Evolutionary conservation across 2,329 filamentous ascomycete genomes (phyloP), one percentile per base, ranked within the genome.

Genomic region (Fusarium globosum): DNA sequence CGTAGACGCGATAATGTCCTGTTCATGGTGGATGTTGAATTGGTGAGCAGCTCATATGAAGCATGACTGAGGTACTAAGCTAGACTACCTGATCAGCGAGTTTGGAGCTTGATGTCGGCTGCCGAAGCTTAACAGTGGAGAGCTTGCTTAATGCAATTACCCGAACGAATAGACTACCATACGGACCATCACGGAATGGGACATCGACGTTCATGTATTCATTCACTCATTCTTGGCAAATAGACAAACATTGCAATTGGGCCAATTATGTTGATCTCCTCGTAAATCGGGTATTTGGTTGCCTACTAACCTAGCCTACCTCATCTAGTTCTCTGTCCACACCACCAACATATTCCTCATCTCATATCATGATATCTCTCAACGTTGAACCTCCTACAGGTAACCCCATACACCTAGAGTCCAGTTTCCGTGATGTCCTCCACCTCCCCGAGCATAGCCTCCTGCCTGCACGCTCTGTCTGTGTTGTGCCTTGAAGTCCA

Each of bases 391-490:
- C 20, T 53, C 30, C 75, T 80, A 88, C 41, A 84, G 68, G 85
- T 88, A 78, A 10, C 88, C 90, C 90, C 90, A 92, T 15, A 87
- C 79, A 2, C 90, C 90, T 58, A 92, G 78, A 7, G 90, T 92
- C 90, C 90, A 92, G 68, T 83, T 88, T 18, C 83, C 78, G 65
- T 86, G 84, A 61, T 83, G 79, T 7, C 80, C 80, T 62, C 81
- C 82, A 33, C 78, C 76, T 16, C 79, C 78, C 42, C 82, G 76
- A 41, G 80, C 78, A 71, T 90, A 77, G 21, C 87, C 86, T 15
- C 87, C 88, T 0, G 88, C 82, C 0, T 89, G 90, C 84, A 93
- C 86, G 77, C 91, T 93, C 80, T 93, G 90, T 65, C 91, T 86
- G 72, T 91, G 88, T 60, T 87, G 86, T 6, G 85, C 82, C 80